phyloP scores from a whole-genome alignment of 1,139 yeast genomes.

The Petasospora rhodanensis region DNA sequence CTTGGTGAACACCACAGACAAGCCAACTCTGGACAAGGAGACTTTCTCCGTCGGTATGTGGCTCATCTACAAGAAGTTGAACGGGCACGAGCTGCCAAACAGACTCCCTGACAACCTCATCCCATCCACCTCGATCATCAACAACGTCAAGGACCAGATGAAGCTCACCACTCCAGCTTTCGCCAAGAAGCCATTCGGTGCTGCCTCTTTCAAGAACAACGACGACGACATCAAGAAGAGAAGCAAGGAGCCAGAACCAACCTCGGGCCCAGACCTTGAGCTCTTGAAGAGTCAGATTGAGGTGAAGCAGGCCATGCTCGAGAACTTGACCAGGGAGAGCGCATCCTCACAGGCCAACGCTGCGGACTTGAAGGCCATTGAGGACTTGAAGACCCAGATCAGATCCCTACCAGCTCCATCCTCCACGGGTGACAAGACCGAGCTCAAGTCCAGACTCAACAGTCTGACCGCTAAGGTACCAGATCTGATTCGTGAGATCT shows the following conservation, averaged over 20 bases:
- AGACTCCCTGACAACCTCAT: constrained; percentile 72
- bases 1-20: constrained; percentile 61
- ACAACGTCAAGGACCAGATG: constrained; percentile 56
- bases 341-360: constrained; percentile 15
- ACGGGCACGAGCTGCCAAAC: constrained; percentile 70
- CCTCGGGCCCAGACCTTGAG: constrained; percentile 11
- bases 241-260: constrained; percentile 2
- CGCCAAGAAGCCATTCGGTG: constrained; percentile 23
- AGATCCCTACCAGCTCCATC: constrained; percentile 29
- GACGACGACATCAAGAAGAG: constrained; percentile 34
- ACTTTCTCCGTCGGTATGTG: constrained; percentile 85
- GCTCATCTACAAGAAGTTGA: constrained; percentile 67
- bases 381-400: constrained; percentile 59
- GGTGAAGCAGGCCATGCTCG: constrained; percentile 54
- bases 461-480: constrained; percentile 71
- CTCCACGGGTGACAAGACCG: constrained; percentile 31
- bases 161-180: constrained; percentile 26
- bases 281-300: constrained; percentile 34
- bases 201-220: constrained; percentile 31
- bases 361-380: constrained; percentile 46
- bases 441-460: constrained; percentile 29
- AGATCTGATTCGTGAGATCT: constrained; percentile 58
- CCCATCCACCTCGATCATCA: constrained; percentile 64
- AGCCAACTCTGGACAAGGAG: constrained; percentile 67
- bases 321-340: constrained; percentile 26